Evolutionary conservation across 768 basidiomycete genomes (phyloP).

Genomic region (Rhizopogon roseolus): DNA sequence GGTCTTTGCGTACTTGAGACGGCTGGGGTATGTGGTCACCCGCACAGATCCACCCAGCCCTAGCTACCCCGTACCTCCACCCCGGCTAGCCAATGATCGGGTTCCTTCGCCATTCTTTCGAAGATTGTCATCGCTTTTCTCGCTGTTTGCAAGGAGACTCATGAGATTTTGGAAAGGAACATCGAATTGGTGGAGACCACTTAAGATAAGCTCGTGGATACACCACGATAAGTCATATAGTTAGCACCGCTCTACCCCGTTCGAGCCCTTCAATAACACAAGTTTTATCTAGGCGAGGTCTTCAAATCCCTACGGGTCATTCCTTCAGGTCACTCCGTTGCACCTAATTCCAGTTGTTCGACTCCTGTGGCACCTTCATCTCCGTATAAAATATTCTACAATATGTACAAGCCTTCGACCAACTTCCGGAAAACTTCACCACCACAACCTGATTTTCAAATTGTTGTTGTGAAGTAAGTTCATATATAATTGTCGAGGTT

Average conservation of each 20-base stretch:
- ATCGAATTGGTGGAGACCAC: slow-evolving; percentile 65
- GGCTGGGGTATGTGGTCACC: slow-evolving; percentile 86
- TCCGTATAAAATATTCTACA: slow-evolving; percentile 82
- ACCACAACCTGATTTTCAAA: slow-evolving; percentile 77
- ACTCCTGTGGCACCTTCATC: slow-evolving; percentile 23
- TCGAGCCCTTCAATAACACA: slow-evolving; percentile 1
- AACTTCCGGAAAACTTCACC: slow-evolving; percentile 76
- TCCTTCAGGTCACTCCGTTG: slow-evolving; percentile 54
- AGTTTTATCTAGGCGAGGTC: slow-evolving; percentile 46
- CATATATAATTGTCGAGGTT: neutral
- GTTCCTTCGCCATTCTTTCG: neutral
- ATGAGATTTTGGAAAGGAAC: slow-evolving; percentile 7
- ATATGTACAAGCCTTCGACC: slow-evolving; percentile 88
- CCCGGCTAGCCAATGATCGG: slow-evolving; percentile 15
- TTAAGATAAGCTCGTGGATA: slow-evolving; percentile 45
- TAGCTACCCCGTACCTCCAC: slow-evolving; percentile 47
- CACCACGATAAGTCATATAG: slow-evolving; percentile 48
- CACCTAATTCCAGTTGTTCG: slow-evolving; percentile 17
- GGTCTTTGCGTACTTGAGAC: slow-evolving; percentile 91
- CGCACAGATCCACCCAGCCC: slow-evolving; percentile 60
- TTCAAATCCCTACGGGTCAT: slow-evolving; percentile 72
- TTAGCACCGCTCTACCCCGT: slow-evolving; percentile 24
- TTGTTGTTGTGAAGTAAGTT: slow-evolving; percentile 82
- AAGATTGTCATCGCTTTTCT: slow-evolving; percentile 10
- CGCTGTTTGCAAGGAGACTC: slow-evolving; percentile 4